A percentile compares a stretch with the other conserved stretches of the same genome.
Evolutionary conservation across 495 filamentous ascomycete species (phyloP).

Genomic region (Aspergillus avenaceus): DNA sequence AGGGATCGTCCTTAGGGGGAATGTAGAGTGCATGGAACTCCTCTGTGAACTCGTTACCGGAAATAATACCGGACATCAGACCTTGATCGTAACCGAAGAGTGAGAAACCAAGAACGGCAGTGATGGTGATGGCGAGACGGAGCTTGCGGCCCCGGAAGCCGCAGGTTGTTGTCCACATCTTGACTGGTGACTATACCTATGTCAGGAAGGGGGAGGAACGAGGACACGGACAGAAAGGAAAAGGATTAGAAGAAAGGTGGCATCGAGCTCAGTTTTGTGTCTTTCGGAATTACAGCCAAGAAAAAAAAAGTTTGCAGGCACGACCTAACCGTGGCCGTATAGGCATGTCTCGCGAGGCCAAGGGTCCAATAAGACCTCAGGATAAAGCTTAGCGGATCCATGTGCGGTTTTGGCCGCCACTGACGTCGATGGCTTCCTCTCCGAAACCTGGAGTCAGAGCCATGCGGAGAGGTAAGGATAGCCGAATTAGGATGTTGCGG

Average conservation of each 20-base stretch:
- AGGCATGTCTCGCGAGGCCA: slow-evolving; percentile 13
- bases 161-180: slow-evolving; percentile 38
- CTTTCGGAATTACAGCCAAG: neutral
- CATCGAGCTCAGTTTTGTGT: neutral
- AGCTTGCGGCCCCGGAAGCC: slow-evolving; percentile 35
- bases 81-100: slow-evolving; percentile 72
- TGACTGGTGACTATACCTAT: slow-evolving; percentile 10
- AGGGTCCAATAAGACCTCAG: too few species aligned
- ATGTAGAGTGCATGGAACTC: slow-evolving; percentile 59
- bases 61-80: slow-evolving; percentile 77
- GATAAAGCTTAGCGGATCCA: too few species aligned
- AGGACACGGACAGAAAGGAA: neutral
- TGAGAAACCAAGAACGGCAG: slow-evolving; percentile 57
- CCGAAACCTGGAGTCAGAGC: too few species aligned
- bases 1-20: neutral
- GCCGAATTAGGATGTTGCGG: too few species aligned
- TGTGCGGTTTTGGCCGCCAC: too few species aligned
- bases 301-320: neutral
- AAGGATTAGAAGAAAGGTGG: neutral
- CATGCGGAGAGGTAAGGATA: too few species aligned
- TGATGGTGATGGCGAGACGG: slow-evolving; percentile 34
- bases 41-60: slow-evolving; percentile 60
- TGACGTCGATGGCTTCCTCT: too few species aligned
- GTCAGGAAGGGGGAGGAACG: neutral
- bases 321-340: neutral